Percentiles rank a stretch among this genome's conserved stretches.
These are phyloP conservation scores for Leersia perrieri DNA, from an alignment of 176 grass and related monocot genomes.

Conservation along the genomic window DNA sequence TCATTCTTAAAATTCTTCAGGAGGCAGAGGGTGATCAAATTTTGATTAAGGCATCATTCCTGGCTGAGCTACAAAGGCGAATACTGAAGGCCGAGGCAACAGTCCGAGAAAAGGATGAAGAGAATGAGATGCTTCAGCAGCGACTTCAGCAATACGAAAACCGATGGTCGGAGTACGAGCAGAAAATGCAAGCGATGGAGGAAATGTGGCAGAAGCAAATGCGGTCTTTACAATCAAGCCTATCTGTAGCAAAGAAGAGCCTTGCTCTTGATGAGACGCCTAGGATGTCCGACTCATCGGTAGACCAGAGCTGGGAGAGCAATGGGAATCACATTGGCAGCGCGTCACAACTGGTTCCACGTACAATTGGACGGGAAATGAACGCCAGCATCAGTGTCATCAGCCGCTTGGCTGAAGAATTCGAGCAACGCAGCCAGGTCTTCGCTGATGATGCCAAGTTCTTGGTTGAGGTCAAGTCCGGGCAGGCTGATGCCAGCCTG, in stretches of 20 bases:
- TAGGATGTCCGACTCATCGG: slow-evolving; percentile 68
- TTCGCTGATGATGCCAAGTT: slow-evolving; percentile 83
- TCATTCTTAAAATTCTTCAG: slow-evolving; percentile 37
- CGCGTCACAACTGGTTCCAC: slow-evolving; percentile 45
- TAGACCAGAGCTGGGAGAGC: slow-evolving; percentile 80
- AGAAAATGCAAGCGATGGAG: slow-evolving; percentile 98
- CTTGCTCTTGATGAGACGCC: slow-evolving; percentile 74
- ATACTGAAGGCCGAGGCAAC: slow-evolving; percentile 67
- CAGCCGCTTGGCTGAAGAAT: slow-evolving; percentile 57
- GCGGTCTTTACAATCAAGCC: slow-evolving; percentile 80
- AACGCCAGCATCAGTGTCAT: slow-evolving; percentile 61
- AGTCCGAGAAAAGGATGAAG: slow-evolving; percentile 79
- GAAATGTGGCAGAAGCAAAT: slow-evolving; percentile 99
- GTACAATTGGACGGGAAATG: slow-evolving; percentile 48
- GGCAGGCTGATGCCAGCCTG: slow-evolving; percentile 66
- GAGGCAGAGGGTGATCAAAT: slow-evolving; percentile 70
- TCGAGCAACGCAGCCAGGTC: slow-evolving; percentile 77
- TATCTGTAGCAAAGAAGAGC: slow-evolving; percentile 80
- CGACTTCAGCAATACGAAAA: slow-evolving; percentile 82
- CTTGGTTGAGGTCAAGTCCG: slow-evolving; percentile 89
- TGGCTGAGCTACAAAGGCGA: slow-evolving; percentile 82
- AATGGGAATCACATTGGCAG: slow-evolving; percentile 41
- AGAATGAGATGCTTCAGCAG: slow-evolving; percentile 86
- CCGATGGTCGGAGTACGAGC: slow-evolving; percentile 87
- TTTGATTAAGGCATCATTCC: slow-evolving; percentile 75